Evolutionary conservation across 2,329 filamentous ascomycete species (phyloP).

Genomic region (Pezicula carpinea): DNA sequence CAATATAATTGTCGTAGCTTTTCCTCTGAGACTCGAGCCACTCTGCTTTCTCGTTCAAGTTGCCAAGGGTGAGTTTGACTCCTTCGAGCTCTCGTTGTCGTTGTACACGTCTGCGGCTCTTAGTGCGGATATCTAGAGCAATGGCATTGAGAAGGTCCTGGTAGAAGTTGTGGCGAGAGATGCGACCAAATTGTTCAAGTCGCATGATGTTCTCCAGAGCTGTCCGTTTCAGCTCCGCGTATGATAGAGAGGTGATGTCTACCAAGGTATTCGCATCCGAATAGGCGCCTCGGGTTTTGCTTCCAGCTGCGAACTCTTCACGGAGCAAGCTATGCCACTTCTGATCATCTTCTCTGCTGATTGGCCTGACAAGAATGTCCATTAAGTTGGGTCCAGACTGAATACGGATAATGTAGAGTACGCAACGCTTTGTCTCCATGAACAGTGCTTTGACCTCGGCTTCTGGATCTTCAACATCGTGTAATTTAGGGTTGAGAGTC

Average conservation of each 20-base stretch:
- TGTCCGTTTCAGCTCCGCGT: conserved; percentile 87
- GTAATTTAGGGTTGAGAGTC: conserved; percentile 83
- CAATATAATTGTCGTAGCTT: conserved; percentile 98
- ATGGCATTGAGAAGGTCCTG: conserved; percentile 98
- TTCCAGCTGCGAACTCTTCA: conserved; percentile 72
- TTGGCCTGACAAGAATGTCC: conserved; percentile 89
- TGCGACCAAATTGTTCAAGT: conserved; percentile 80
- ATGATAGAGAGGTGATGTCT: conserved; percentile 85
- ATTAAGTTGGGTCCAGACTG: conserved; percentile 90
- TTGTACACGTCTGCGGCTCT: conserved; percentile 89
- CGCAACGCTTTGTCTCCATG: conserved; percentile 97
- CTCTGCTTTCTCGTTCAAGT: conserved; percentile 78
- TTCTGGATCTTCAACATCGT: conserved; percentile 88
- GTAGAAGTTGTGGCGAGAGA: conserved; percentile 84
- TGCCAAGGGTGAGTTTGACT: conserved; percentile 68
- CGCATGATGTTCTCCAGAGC: conserved; percentile 91
- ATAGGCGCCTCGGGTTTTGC: conserved; percentile 75
- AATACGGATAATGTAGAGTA: conserved; percentile 95
- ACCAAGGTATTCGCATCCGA: conserved; percentile 78
- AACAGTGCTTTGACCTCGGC: conserved; percentile 88
- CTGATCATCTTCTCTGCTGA: conserved; percentile 79
- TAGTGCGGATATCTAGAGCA: conserved; percentile 92
- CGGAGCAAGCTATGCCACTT: conserved; percentile 78
- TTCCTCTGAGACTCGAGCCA: conserved; percentile 95
- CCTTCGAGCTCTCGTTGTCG: conserved; percentile 86